These are phyloP conservation scores for Paraconiothyrium brasiliense DNA, from an alignment of 2,329 filamentous ascomycete species.

Conservation along the genomic window DNA sequence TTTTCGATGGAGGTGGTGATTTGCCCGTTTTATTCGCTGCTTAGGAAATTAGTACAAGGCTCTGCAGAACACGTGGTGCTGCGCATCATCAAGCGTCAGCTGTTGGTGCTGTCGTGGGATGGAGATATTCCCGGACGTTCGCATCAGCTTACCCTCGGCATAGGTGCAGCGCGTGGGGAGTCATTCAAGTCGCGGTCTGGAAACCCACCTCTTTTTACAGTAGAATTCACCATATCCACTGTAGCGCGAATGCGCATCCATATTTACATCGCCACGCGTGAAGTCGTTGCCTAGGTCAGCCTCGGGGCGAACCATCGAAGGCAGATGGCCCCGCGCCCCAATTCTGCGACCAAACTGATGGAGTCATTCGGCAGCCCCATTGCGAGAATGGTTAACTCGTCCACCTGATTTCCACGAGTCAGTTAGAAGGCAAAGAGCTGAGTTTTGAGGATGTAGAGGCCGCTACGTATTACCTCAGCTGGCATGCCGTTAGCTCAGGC, in stretches of 20 bases:
- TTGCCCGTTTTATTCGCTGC: neutral
- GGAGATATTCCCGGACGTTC: too few relatives aligned
- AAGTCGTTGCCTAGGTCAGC: neutral
- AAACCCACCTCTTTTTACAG: neutral
- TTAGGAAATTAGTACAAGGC: neutral
- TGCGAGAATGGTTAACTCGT: neutral
- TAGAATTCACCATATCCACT: neutral
- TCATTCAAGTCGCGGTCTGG: neutral
- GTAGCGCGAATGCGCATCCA: neutral
- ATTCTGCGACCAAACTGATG: neutral
- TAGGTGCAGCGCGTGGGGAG: neutral
- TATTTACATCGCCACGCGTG: neutral
- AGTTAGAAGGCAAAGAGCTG: neutral
- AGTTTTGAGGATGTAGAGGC: neutral
- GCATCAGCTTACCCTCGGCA: neutral
- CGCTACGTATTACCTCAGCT: neutral
- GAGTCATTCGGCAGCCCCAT: neutral
- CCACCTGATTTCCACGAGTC: neutral
- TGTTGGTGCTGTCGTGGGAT: too few relatives aligned
- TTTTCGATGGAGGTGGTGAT: neutral
- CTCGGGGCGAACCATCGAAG: neutral
- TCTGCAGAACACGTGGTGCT: neutral
- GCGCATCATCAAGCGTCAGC: neutral
- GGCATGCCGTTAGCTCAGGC: neutral
- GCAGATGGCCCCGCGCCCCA: neutral